Percentiles rank a stretch among this genome's conserved stretches.
Evolutionary conservation across 768 basidiomycete species (phyloP).

Genomic region (Strobilomyces echinocephalus): DNA sequence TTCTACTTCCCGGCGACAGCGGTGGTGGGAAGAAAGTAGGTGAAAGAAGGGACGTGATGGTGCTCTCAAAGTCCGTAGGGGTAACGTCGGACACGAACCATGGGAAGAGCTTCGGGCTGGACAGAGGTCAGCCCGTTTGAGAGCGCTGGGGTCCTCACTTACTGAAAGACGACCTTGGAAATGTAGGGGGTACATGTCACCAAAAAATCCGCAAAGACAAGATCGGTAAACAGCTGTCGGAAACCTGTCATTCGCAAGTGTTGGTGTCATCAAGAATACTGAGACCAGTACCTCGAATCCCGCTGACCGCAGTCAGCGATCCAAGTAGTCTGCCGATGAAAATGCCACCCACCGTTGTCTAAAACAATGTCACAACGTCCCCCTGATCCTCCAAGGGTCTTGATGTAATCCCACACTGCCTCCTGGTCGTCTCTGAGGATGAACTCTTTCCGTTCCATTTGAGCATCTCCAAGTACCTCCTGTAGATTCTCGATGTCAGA

Average conservation of each 20-base stretch:
- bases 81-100: slow-evolving; percentile 98
- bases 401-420: slow-evolving; percentile 68
- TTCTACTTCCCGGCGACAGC: slow-evolving; percentile 21
- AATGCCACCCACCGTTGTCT: slow-evolving; percentile 66
- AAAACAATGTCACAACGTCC: slow-evolving; percentile 76
- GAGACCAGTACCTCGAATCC: slow-evolving; percentile 72
- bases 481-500: slow-evolving; percentile 83
- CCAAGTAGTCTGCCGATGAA: not conserved
- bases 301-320: slow-evolving; percentile 41
- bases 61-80: slow-evolving; percentile 71
- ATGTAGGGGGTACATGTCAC: slow-evolving; percentile 85
- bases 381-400: slow-evolving; percentile 40
- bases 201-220: slow-evolving; percentile 90
- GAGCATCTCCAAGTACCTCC: slow-evolving; percentile 69
- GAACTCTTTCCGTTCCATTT: slow-evolving; percentile 66
- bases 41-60: slow-evolving; percentile 53
- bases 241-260: not conserved
- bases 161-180: slow-evolving; percentile 87
- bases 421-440: slow-evolving; percentile 84
- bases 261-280: not conserved
- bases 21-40: slow-evolving; percentile 51
- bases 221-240: slow-evolving; percentile 80
- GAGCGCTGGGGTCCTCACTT: slow-evolving; percentile 21
- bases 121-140: slow-evolving; percentile 10
- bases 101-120: slow-evolving; percentile 86